Evolutionary conservation across 768 basidiomycete species (phyloP).

Genomic region (Strobilomyces dryophilus): DNA sequence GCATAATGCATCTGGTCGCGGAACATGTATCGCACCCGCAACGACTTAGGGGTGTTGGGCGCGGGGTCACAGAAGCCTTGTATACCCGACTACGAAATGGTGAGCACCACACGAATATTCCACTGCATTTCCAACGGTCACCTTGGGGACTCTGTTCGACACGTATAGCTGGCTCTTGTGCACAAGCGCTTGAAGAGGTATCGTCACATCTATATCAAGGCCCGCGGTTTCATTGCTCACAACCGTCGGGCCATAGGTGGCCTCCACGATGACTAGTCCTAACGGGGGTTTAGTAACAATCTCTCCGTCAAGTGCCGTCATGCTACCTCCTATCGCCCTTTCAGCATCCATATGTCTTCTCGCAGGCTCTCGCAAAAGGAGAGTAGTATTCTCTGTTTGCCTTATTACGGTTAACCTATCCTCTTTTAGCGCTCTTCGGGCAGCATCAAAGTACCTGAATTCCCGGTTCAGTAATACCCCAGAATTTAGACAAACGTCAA

Average conservation of each 20-base stretch:
- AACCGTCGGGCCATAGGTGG: constrained; percentile 62
- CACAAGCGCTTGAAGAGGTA: constrained; percentile 79
- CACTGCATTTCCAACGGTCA: constrained; percentile 22
- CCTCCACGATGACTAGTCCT: constrained; percentile 78
- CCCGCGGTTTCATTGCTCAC: constrained; percentile 47
- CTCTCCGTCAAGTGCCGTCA: constrained; percentile 3
- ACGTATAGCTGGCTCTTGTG: constrained; percentile 75
- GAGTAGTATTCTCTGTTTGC: constrained; percentile 59
- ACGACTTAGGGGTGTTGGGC: constrained; percentile 62
- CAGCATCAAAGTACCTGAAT: constrained; percentile 60
- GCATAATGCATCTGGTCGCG: constrained; percentile 68
- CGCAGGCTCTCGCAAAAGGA: constrained; percentile 65
- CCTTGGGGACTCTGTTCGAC: constrained; percentile 73
- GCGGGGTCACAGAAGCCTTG: constrained; percentile 90
- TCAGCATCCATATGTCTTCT: constrained; percentile 61
- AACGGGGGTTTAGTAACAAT: constrained; percentile 14
- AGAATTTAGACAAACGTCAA: constrained; percentile 7
- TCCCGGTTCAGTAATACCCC: constrained; percentile 14
- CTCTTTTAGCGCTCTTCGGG: constrained; percentile 59
- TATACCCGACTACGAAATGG: constrained; percentile 50
- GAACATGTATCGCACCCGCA: constrained; percentile 76
- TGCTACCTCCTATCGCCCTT: constrained; percentile 59
- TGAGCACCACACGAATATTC: constrained; percentile 2
- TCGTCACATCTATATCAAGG: constrained; percentile 70
- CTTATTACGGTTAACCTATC: constrained; percentile 58